Evolutionary conservation across 2,329 filamentous ascomycete species (phyloP).

Genomic region (Didymella lethalis): DNA sequence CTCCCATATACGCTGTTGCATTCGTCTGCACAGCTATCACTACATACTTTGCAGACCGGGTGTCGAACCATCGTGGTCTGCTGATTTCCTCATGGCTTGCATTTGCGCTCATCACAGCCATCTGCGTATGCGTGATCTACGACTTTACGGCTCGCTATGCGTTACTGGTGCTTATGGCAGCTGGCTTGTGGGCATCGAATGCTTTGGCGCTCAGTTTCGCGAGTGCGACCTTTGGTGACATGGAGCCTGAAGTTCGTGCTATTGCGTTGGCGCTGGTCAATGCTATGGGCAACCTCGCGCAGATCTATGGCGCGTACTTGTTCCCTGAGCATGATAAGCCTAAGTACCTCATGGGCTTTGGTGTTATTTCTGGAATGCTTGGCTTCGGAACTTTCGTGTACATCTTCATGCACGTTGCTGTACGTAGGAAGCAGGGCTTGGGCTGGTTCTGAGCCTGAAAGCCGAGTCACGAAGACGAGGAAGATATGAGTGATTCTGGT

Average conservation of each 20-base stretch:
- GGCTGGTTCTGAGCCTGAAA: constrained; percentile 6
- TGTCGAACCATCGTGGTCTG: constrained; percentile 57
- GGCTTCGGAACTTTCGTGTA: constrained; percentile 43
- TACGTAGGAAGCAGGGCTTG: constrained; percentile 37
- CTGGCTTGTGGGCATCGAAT: constrained; percentile 63
- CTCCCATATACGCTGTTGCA: constrained; percentile 63
- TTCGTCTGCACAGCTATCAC: constrained; percentile 60
- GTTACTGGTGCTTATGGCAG: constrained; percentile 64
- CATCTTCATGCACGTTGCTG: constrained; percentile 39
- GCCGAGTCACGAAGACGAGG: not conserved
- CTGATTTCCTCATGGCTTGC: constrained; percentile 61
- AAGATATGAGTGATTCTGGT: not conserved
- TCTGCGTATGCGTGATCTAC: constrained; percentile 56
- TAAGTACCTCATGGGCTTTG: constrained; percentile 52
- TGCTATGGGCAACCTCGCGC: constrained; percentile 62
- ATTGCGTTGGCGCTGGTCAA: constrained; percentile 63
- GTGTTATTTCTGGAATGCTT: constrained; percentile 45
- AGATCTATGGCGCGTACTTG: constrained; percentile 64
- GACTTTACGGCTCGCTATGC: constrained; percentile 63
- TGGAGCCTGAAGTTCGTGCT: constrained; percentile 60
- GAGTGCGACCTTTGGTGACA: constrained; percentile 60
- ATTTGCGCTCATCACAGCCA: constrained; percentile 50
- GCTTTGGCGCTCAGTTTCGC: constrained; percentile 61
- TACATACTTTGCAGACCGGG: constrained; percentile 58
- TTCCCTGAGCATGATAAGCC: constrained; percentile 60